Percentiles rank a stretch among this genome's conserved stretches.
Conservation (phyloP, 179 eudicot genomes). For the Camellia oleifera region DNA sequence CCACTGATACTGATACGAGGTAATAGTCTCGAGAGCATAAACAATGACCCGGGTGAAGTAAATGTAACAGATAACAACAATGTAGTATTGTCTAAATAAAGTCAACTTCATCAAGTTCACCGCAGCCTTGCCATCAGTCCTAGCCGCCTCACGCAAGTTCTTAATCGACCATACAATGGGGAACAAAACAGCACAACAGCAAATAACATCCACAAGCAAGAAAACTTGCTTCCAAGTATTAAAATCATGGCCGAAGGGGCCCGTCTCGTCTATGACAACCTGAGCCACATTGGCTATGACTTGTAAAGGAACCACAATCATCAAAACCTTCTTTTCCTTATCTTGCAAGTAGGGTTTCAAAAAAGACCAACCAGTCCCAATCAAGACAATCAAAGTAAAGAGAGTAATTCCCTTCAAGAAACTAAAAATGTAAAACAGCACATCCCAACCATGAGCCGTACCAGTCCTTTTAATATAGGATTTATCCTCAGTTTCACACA, state of each 20-base stretch:
- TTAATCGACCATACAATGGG: conserved; percentile 35
- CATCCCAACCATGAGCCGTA: conserved; percentile 36
- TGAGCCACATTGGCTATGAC: conserved; percentile 35
- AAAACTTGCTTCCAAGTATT: conserved; percentile 32
- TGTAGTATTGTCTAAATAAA: conserved; percentile 26
- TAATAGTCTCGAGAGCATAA: conserved; percentile 26
- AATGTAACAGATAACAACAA: conserved; percentile 28
- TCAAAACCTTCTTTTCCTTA: conserved; percentile 37
- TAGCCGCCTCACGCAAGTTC: conserved; percentile 30
- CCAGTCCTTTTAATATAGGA: conserved; percentile 32
- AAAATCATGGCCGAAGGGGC: conserved; percentile 24
- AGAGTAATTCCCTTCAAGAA: conserved; percentile 30
- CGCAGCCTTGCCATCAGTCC: conserved; percentile 34
- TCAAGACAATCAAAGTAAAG: conserved; percentile 33
- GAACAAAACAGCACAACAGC: conserved; percentile 34
- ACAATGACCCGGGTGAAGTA: conserved; percentile 32
- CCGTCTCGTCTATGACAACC: conserved; percentile 21
- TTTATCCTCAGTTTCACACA: conserved; percentile 31
- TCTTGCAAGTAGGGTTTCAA: conserved; percentile 31
- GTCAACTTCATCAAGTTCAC: conserved; percentile 33
- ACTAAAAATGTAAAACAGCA: conserved; percentile 31
- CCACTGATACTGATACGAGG: conserved; percentile 28
- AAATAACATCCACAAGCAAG: conserved; percentile 31
- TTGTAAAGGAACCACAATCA: conserved; percentile 36
- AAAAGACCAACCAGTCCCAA: conserved; percentile 36